Evolutionary conservation across 176 grass and related monocot species (phyloP), one percentile per base, ranked within the genome.

Genomic region (Rhynchospora tenuis): DNA sequence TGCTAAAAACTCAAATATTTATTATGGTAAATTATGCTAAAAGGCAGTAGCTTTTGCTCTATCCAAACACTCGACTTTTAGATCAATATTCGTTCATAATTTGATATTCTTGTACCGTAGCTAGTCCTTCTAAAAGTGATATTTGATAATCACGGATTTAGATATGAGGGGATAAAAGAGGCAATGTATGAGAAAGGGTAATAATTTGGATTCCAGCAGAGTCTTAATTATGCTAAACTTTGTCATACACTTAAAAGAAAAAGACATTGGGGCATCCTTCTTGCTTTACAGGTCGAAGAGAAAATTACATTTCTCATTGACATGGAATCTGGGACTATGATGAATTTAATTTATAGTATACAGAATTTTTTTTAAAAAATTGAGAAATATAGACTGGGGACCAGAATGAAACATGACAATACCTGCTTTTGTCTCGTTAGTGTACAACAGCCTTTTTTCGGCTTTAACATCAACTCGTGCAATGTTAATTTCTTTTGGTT

Each of bases 391-490:
- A 14, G 6, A 7, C 2, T 54, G 73, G 50, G 73, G 73, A 76
- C 73, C 73, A 76, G 13, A 76, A 16, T 16, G 10, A 29, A 76
- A 51, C 4, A 48, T 76, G 72, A 55, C 23, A 55, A 54, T 55
- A 29, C 46, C 71, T 76, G 51, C 7, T 76, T 7, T 55, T 31
- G 73, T 76, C 23, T 55, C 72, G 73, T 76, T 76, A 52, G 13
- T 75, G 71, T 52, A 50, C 13, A 74, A 75, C 71, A 54, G 66
- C 73, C 73, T 76, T 76, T 38, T 76, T 76, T 76, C 22, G 7
- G 24, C 8, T 46, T 55, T 55, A 55, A 76, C 48, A 55, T 55
- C 45, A 2, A 76, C 48, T 55, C 24, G 11, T 76, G 73, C 26
- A 76, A 70, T 47, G 69, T 48, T 73, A 23, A 73, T 14, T 48